Base-by-base conservation (phyloP, 1,284 basidiomycete species). In the Heterobasidion occidentale region DNA sequence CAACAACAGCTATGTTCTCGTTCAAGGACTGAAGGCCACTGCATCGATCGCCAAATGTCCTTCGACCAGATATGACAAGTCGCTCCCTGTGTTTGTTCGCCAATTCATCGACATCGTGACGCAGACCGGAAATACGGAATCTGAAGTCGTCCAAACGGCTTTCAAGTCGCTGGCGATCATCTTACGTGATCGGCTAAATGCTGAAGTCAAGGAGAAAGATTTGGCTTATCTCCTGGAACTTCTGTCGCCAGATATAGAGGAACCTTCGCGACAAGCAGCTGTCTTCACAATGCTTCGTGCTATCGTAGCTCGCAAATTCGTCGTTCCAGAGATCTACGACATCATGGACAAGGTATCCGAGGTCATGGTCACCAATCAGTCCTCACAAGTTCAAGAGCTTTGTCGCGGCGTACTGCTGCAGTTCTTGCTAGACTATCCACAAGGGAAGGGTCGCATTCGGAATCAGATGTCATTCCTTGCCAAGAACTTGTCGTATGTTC, bases 401-500 rank as follows among this genome's bases (percentile, higher is more conserved):
- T 96, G 92, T 64, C 88, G 97, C 20, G 84, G 89, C 45, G 84
- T 94, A 36, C 81, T 96, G 45, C 81, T 99, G 47, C 93, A 97
- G 66, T 99, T 99, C 79, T 76, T 99, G 57, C 83, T 99, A 45
- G 96, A 99, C 66, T 99, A 99, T 66, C 97, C 97, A 1, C 97
- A 99, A 69, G 97, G 97, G 42, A 91, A 93, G 64, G 91, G 90
- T 1, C 84, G 96, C 2, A 77, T 99, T 11, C 86, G 85, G 59
- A 88, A 86, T 53, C 92, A 93, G 64, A 90, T 99, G 80, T 82
- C 87, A 0, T 98, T 98, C 75, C 79, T 99, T 33, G 92, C 94
- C 27, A 93, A 92, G 69, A 99, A 99, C 68, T 73, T 98, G 33
- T 87, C 92, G 5, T 99, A 98, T 70, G 82, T 88, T 35, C 86